phyloP scores from a whole-genome alignment of 1,284 basidiomycete species.

The Moesziomyces aphidis region DNA sequence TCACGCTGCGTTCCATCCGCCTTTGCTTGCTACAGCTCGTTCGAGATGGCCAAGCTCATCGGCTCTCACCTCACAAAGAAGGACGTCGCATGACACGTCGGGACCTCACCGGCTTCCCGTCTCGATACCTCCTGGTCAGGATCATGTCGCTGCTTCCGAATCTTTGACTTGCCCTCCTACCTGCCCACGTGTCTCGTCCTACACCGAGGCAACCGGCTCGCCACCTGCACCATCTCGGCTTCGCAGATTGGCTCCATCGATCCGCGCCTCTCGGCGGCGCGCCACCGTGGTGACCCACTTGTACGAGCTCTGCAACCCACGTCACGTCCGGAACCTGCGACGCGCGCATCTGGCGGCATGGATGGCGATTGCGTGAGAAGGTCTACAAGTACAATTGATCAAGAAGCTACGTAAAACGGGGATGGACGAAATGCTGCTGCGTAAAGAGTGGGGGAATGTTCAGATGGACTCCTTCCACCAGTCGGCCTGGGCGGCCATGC shows the following conservation, averaged over 20 bases:
- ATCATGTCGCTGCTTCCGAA: too few relatives aligned
- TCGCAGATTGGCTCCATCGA: too few relatives aligned
- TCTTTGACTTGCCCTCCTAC: too few relatives aligned
- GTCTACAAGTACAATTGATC: constrained; percentile 21
- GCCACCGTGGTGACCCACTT: too few relatives aligned
- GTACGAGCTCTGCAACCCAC: too few relatives aligned
- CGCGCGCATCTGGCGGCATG: too few relatives aligned
- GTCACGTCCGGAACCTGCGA: too few relatives aligned
- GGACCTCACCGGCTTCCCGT: too few relatives aligned
- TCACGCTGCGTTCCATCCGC: neutral
- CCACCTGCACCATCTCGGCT: too few relatives aligned
- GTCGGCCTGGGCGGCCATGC: constrained; percentile 38
- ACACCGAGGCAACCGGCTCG: too few relatives aligned
- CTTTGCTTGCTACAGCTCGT: constrained; percentile 45
- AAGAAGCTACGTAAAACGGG: constrained; percentile 9
- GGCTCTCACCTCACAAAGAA: constrained; percentile 63
- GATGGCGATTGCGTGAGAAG: neutral
- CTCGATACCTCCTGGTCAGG: neutral
- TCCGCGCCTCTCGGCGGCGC: too few relatives aligned
- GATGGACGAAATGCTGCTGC: constrained; percentile 1
- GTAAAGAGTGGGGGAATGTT: neutral
- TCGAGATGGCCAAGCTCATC: constrained; percentile 67
- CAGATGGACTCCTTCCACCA: constrained; percentile 50
- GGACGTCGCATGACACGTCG: constrained; percentile 37
- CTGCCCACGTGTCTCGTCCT: too few relatives aligned